phyloP scores from a whole-genome alignment of 2,329 filamentous ascomycete genomes.

The Penicillium sp. region DNA sequence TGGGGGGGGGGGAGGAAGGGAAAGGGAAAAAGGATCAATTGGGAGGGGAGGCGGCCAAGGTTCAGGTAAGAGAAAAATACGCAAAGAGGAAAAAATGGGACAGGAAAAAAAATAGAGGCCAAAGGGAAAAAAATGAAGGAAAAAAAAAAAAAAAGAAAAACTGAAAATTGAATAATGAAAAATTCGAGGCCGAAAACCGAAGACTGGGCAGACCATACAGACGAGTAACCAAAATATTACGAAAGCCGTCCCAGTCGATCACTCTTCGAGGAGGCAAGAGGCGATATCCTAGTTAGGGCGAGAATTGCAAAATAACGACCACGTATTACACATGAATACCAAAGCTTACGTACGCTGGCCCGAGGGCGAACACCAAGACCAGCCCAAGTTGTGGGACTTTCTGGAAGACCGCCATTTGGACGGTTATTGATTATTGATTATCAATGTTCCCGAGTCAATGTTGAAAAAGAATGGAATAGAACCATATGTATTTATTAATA shows the following conservation, averaged over 20 bases:
- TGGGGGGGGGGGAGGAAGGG: constrained; percentile 15
- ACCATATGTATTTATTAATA: background rate
- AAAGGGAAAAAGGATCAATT: constrained; percentile 20
- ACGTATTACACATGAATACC: background rate
- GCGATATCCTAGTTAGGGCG: constrained; percentile 20
- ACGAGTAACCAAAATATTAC: background rate
- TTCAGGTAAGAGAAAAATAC: constrained; percentile 21
- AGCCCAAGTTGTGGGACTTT: constrained; percentile 1
- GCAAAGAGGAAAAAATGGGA: background rate
- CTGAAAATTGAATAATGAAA: constrained; percentile 24
- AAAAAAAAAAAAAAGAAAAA: constrained; percentile 22
- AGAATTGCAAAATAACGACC: constrained; percentile 16
- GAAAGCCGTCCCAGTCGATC: constrained; percentile 25
- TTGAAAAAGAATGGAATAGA: background rate
- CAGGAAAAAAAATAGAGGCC: background rate
- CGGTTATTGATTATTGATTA: constrained; percentile 7
- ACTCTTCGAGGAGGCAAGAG: constrained; percentile 32
- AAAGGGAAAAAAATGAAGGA: constrained; percentile 25
- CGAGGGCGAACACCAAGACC: background rate
- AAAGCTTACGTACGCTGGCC: constrained; percentile 4
- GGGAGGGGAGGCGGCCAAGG: constrained; percentile 25
- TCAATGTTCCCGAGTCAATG: constrained; percentile 16
- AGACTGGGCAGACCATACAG: constrained; percentile 16
- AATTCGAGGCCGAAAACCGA: constrained; percentile 19
- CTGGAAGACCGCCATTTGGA: background rate